A percentile compares a stretch with the other conserved stretches of the same genome.
Conservation (phyloP, 225 moss, liverwort and hornwort genomes). For the Anthoceros angustus region DNA sequence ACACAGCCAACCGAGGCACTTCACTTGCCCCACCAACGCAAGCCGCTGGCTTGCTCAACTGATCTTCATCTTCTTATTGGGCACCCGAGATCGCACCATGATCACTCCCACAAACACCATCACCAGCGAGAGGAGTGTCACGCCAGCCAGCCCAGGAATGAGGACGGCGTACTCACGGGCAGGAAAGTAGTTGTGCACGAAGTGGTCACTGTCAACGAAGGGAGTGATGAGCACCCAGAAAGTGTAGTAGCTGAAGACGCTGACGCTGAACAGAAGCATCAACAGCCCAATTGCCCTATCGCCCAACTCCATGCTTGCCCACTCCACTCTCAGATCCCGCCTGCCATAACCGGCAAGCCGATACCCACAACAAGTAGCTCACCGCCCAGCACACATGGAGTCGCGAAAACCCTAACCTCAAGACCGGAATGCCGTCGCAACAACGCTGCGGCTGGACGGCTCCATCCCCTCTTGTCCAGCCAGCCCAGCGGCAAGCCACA, state of each 20-base stretch:
- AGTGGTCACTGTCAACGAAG: slow-evolving; percentile 96
- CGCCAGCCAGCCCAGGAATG: slow-evolving; percentile 74
- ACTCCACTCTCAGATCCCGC: slow-evolving; percentile 8
- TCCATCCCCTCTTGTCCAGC: too few species aligned
- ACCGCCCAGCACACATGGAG: background rate
- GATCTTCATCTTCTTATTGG: slow-evolving; percentile 36
- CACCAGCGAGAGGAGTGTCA: slow-evolving; percentile 52
- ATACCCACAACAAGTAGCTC: background rate
- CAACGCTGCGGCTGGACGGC: too few species aligned
- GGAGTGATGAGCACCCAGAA: slow-evolving; percentile 87
- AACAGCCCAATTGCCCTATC: slow-evolving; percentile 50
- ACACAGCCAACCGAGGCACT: background rate
- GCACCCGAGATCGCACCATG: slow-evolving; percentile 44
- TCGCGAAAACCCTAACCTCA: too few species aligned
- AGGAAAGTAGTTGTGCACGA: slow-evolving; percentile 83
- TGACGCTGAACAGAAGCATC: slow-evolving; percentile 54
- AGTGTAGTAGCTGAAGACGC: slow-evolving; percentile 58
- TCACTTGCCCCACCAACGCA: background rate
- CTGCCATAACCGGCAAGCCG: slow-evolving; percentile 3
- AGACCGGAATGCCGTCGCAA: too few species aligned
- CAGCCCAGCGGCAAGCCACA: too few species aligned
- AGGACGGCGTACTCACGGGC: slow-evolving; percentile 86
- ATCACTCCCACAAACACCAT: slow-evolving; percentile 61
- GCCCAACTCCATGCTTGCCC: slow-evolving; percentile 47
- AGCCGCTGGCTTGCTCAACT: slow-evolving; percentile 7